Conservation (phyloP, 768 basidiomycete species). For the Lactarius sp. region DNA sequence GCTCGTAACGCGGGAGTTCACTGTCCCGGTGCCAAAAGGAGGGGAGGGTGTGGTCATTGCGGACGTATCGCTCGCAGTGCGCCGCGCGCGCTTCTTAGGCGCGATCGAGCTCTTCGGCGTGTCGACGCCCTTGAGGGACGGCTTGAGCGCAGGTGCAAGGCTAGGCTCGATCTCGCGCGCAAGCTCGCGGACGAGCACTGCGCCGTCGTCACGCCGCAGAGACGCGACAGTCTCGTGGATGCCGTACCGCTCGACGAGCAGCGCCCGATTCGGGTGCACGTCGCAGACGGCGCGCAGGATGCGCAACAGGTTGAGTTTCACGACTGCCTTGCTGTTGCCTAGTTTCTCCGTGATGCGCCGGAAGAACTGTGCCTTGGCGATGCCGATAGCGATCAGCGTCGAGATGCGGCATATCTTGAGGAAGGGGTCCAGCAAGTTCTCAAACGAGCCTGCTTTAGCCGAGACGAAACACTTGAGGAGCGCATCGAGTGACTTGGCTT, state of each 20-base stretch:
- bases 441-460: conserved; percentile 86
- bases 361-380: conserved; percentile 83
- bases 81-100: conserved; percentile 54
- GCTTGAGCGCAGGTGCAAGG: conserved; percentile 65
- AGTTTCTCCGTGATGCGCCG: conserved; percentile 82
- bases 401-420: conserved; percentile 89
- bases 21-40: conserved; percentile 25
- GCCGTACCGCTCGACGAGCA: conserved; percentile 78
- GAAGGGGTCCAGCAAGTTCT: conserved; percentile 87
- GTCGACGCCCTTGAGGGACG: conserved; percentile 35
- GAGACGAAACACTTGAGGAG: conserved; percentile 76
- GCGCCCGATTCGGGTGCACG: conserved; percentile 77
- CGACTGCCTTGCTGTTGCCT: conserved; percentile 73
- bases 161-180: conserved; percentile 82
- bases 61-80: conserved; percentile 67
- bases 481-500: conserved; percentile 56
- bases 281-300: conserved; percentile 85
- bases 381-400: conserved; percentile 60
- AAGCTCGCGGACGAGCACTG: conserved; percentile 85
- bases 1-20: conserved; percentile 32
- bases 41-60: conserved; percentile 31
- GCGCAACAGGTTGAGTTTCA: conserved; percentile 84
- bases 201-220: conserved; percentile 80
- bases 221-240: conserved; percentile 75
- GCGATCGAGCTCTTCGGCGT: conserved; percentile 42